A percentile compares a stretch with the other conserved stretches of the same genome.
These are phyloP conservation scores for Cryphonectria parasitica DNA, from an alignment of 2,329 filamentous ascomycete species.

Conservation along the genomic window DNA sequence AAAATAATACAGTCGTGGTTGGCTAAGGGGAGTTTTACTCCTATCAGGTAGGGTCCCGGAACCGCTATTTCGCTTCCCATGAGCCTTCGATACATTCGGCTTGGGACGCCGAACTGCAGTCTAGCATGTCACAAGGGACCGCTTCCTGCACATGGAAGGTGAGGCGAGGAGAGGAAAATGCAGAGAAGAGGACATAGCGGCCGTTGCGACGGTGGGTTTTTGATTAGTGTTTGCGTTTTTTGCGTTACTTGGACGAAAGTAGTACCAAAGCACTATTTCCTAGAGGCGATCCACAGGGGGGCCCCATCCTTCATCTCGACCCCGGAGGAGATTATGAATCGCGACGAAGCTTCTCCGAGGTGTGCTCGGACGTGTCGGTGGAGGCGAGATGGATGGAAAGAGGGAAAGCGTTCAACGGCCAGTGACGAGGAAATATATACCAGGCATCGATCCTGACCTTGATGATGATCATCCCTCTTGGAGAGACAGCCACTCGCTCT, in stretches of 20 bases:
- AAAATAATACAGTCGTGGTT: neutral
- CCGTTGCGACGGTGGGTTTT: neutral
- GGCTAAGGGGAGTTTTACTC: neutral
- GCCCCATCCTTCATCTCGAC: conserved; percentile 2
- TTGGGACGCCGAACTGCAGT: neutral
- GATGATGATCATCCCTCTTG: neutral
- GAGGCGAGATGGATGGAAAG: neutral
- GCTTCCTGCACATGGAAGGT: no score
- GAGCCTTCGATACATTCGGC: neutral
- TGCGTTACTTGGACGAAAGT: neutral
- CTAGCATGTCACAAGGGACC: neutral
- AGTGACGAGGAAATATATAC: conserved; percentile 5
- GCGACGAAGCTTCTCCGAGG: conserved; percentile 6
- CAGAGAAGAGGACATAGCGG: neutral
- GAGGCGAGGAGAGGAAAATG: neutral
- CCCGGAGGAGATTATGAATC: neutral
- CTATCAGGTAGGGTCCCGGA: neutral
- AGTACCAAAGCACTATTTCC: neutral
- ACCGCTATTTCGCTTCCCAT: neutral
- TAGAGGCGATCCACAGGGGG: conserved; percentile 1
- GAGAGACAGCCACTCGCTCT: neutral
- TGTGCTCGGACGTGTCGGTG: conserved; percentile 3
- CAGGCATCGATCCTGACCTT: neutral
- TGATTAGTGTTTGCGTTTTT: neutral
- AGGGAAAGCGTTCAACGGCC: neutral